Conservation (phyloP, 2,329 filamentous ascomycete genomes). For the Apiospora rasikravindrae region DNA sequence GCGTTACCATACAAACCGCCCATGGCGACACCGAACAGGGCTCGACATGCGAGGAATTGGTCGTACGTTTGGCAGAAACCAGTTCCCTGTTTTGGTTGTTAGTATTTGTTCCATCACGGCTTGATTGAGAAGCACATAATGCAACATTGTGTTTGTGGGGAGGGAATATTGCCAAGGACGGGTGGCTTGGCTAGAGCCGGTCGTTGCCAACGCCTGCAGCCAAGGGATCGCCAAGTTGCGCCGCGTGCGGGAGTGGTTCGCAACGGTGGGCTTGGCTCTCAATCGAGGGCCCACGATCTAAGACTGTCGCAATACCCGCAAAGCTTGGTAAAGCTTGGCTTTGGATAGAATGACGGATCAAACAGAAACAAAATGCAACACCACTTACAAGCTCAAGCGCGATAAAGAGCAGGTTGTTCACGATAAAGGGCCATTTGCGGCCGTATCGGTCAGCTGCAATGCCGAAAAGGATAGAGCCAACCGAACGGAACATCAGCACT, state of each 20-base stretch:
- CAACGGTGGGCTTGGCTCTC: slow-evolving; percentile 19
- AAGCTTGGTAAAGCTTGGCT: slow-evolving; percentile 18
- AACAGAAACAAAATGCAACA: slow-evolving; percentile 21
- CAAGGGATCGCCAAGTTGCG: slow-evolving; percentile 33
- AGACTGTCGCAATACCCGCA: background rate
- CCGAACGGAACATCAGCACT: slow-evolving; percentile 64
- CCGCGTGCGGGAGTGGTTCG: slow-evolving; percentile 24
- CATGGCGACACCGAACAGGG: slow-evolving; percentile 82
- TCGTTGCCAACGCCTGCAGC: slow-evolving; percentile 28
- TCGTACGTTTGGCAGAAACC: slow-evolving; percentile 71
- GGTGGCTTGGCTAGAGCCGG: background rate
- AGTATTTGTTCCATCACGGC: background rate
- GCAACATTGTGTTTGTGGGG: background rate
- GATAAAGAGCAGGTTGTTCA: slow-evolving; percentile 77
- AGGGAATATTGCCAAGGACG: background rate
- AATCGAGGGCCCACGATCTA: background rate
- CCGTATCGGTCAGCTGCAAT: slow-evolving; percentile 62
- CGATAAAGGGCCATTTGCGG: slow-evolving; percentile 73
- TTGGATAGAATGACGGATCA: background rate
- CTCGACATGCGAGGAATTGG: slow-evolving; percentile 76
- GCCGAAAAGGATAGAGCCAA: slow-evolving; percentile 60
- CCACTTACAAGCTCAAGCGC: slow-evolving; percentile 68
- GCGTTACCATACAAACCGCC: slow-evolving; percentile 81
- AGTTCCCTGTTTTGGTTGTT: slow-evolving; percentile 52
- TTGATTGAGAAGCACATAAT: background rate